Conservation (phyloP, 2,329 filamentous ascomycete species). For the Trichoderma semiorbis region DNA sequence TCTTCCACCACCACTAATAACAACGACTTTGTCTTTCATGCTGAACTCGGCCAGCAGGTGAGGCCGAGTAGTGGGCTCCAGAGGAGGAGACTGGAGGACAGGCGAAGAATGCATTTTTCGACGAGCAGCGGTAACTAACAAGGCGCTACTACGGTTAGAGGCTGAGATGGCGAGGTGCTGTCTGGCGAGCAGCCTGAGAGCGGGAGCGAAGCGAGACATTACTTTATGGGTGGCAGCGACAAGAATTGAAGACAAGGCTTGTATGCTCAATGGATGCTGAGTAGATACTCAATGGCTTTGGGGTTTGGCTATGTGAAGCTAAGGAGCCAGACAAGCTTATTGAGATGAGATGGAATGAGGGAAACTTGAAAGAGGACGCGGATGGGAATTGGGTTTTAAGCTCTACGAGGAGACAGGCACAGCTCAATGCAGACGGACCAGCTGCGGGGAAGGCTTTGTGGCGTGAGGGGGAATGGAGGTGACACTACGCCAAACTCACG, state of each 20-base stretch:
- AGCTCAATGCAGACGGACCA: not conserved
- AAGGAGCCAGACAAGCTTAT: not conserved
- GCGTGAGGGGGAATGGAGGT: slow-evolving; percentile 14
- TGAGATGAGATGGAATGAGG: not conserved
- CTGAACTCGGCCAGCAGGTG: slow-evolving; percentile 67
- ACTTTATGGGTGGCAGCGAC: not conserved
- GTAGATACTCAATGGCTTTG: not conserved
- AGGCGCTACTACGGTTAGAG: slow-evolving; percentile 4
- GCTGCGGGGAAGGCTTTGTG: slow-evolving; percentile 16
- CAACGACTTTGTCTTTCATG: slow-evolving; percentile 67
- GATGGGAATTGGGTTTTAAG: slow-evolving; percentile 15
- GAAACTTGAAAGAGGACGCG: not conserved
- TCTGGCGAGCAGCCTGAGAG: slow-evolving; percentile 23
- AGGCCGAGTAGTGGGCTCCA: slow-evolving; percentile 23
- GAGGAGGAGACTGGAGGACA: slow-evolving; percentile 19
- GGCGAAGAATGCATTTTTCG: slow-evolving; percentile 25
- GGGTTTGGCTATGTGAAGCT: not conserved
- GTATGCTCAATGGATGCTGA: not conserved
- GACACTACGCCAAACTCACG: slow-evolving; percentile 2
- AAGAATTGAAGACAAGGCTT: not conserved
- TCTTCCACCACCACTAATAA: slow-evolving; percentile 73
- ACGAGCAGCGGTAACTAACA: slow-evolving; percentile 18
- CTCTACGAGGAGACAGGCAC: slow-evolving; percentile 3
- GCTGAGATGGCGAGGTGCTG: slow-evolving; percentile 18
- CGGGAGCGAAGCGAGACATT: slow-evolving; percentile 29